Conservation (phyloP, 2,329 filamentous ascomycete species). For the Penicillium crustosum region DNA sequence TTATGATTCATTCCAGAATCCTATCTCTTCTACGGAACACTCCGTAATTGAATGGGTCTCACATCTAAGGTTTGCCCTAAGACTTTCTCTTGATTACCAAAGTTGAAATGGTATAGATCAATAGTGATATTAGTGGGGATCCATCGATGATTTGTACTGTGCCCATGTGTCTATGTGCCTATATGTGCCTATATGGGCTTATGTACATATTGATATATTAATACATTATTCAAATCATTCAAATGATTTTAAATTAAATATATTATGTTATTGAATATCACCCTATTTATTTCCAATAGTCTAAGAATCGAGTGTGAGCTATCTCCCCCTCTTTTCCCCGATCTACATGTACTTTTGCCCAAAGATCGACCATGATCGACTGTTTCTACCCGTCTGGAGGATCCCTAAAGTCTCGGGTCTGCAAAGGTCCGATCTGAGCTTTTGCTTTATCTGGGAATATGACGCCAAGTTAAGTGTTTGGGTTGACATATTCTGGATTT, state of each 20-base stretch:
- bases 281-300: slow-evolving; percentile 6
- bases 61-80: neutral
- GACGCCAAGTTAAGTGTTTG: neutral
- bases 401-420: slow-evolving; percentile 10
- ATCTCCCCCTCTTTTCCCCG: slow-evolving; percentile 4
- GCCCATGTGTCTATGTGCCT: too few species aligned
- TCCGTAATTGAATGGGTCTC: neutral
- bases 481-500: neutral
- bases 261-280: neutral
- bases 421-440: neutral
- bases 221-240: neutral
- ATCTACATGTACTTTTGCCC: neutral
- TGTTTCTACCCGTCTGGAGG: slow-evolving; percentile 15
- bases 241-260: neutral
- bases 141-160: neutral
- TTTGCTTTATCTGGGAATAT: neutral
- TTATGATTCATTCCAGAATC: neutral
- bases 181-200: too few species aligned
- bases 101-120: neutral
- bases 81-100: neutral
- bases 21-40: neutral
- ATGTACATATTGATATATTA: too few species aligned
- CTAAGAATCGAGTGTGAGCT: neutral
- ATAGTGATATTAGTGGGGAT: neutral
- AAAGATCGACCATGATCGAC: slow-evolving; percentile 3